Evolutionary conservation across 179 eudicot species (phyloP), one percentile per base, ranked within the genome.

Genomic region (Carnegiea gigantea): DNA sequence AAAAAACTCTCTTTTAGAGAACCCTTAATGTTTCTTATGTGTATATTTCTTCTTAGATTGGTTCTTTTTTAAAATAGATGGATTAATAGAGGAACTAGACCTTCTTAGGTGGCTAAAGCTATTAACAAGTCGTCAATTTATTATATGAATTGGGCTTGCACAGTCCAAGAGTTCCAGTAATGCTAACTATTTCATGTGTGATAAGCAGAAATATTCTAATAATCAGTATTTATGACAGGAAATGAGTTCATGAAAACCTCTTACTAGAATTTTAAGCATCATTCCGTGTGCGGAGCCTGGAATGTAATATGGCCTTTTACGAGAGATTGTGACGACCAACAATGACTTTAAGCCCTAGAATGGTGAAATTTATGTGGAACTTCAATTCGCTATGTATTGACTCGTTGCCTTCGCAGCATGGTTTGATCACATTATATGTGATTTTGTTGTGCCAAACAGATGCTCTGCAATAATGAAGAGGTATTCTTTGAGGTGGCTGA

Each of bases 401-500:
- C 5, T 59, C 18, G 5, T 26, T 4, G 1, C 33, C 54, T 49
- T 17, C 0, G 40, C 21, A 30, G 11, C 67, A 26, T 26, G 12
- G 17, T 15, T 76, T 51, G n/a, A 76, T 24, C 38, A 73, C 15
- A 48, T 46, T 46, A 28, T n/a, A 51, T 46, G 24, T 72, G 79
- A 23, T 64, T 20, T 36, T 40, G 30, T 26, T 79, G 30, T 14
- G 40, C 65, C 48, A 36, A n/a, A 48, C 92, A 93, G 98, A 93
- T 95, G 93, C 79, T 86, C 40, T 95, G 98, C 73, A 77, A 81
- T 70, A 91, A 90, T 59, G 88, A 88, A 28, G 90, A 84, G 15
- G 89, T 89, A 48, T 95, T 95, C 87, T 91, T 91, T 30, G 97
- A 93, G 81, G 91, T 95, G 82, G 89, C 95, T 17, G 91, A 92